phyloP scores from a whole-genome alignment of 495 filamentous ascomycete species.

The Bryoglossum gracile region DNA sequence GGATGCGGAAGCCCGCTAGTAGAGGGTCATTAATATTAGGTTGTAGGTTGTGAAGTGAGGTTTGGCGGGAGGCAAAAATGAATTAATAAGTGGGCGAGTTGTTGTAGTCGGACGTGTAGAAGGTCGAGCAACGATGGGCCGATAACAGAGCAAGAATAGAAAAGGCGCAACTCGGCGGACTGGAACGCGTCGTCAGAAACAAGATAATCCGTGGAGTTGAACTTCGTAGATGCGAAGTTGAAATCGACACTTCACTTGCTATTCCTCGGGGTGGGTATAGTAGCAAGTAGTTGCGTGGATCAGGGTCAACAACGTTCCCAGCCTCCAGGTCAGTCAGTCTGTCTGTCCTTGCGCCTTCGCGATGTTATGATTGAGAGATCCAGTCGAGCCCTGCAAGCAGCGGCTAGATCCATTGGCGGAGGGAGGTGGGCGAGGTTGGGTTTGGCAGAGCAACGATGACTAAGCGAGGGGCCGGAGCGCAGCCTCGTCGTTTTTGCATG shows the following conservation, averaged over 20 bases:
- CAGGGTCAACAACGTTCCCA: slow-evolving; percentile 16
- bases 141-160: slow-evolving; percentile 11
- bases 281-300: slow-evolving; percentile 3
- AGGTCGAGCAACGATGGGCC: not conserved
- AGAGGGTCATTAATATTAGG: slow-evolving; percentile 16
- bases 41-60: too few species aligned
- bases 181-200: too few species aligned
- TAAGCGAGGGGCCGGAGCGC: slow-evolving; percentile 3
- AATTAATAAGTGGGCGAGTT: not conserved
- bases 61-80: not conserved
- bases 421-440: not conserved
- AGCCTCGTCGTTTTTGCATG: slow-evolving; percentile 18
- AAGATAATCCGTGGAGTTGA: too few species aligned
- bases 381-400: slow-evolving; percentile 9
- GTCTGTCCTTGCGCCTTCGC: slow-evolving; percentile 14
- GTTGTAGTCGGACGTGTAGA: slow-evolving; percentile 1
- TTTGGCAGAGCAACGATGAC: slow-evolving; percentile 20
- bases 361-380: slow-evolving; percentile 20
- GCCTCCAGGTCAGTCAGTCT: slow-evolving; percentile 13
- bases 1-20: slow-evolving; percentile 6
- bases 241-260: too few species aligned
- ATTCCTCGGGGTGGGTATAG: too few species aligned
- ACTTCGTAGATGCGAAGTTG: too few species aligned
- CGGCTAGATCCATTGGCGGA: slow-evolving; percentile 6
- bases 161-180: not conserved